Percentiles rank a stretch among this genome's conserved stretches.
Conservation (phyloP, 352 stramenopile genomes). For the Pythium grandisporangium region DNA sequence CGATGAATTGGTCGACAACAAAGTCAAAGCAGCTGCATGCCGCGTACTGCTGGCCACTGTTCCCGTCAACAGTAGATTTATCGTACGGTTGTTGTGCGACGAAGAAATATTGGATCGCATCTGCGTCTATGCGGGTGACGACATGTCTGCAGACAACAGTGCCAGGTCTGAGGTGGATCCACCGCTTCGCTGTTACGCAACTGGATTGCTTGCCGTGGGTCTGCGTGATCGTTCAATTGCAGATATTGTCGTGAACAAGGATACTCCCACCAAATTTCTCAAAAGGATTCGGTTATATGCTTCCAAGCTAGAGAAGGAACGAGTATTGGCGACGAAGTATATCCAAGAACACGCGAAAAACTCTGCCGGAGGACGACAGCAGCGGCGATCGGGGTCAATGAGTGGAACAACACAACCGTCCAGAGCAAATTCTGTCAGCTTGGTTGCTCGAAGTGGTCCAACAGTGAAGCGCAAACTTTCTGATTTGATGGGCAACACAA, state of each 20-base stretch:
- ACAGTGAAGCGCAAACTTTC: slow-evolving; percentile 9
- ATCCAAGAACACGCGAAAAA: slow-evolving; percentile 59
- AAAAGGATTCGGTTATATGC: slow-evolving; percentile 67
- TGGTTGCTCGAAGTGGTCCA: background rate
- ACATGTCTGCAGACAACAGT: too few species aligned
- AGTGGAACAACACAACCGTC: background rate
- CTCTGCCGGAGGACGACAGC: slow-evolving; percentile 13
- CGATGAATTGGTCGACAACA: slow-evolving; percentile 36
- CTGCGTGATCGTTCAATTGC: slow-evolving; percentile 73
- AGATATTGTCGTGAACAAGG: slow-evolving; percentile 77
- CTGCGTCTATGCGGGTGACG: slow-evolving; percentile 57
- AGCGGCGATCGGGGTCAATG: slow-evolving; percentile 14
- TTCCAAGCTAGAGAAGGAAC: slow-evolving; percentile 65
- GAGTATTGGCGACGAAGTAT: slow-evolving; percentile 59
- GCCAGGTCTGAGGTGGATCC: too few species aligned
- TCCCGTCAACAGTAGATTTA: slow-evolving; percentile 60
- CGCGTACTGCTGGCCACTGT: slow-evolving; percentile 67
- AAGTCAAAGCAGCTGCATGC: slow-evolving; percentile 61
- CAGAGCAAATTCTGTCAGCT: too few species aligned
- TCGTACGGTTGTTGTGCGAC: slow-evolving; percentile 69
- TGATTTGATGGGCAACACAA: background rate
- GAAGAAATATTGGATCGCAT: slow-evolving; percentile 70
- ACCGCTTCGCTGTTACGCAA: slow-evolving; percentile 63
- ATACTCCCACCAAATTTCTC: slow-evolving; percentile 61
- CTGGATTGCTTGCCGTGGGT: slow-evolving; percentile 61